Percentiles rank a stretch among this genome's conserved stretches.
These are phyloP conservation scores for Candida arabinofermentans DNA, from an alignment of 805 yeast species.

Conservation along the genomic window DNA sequence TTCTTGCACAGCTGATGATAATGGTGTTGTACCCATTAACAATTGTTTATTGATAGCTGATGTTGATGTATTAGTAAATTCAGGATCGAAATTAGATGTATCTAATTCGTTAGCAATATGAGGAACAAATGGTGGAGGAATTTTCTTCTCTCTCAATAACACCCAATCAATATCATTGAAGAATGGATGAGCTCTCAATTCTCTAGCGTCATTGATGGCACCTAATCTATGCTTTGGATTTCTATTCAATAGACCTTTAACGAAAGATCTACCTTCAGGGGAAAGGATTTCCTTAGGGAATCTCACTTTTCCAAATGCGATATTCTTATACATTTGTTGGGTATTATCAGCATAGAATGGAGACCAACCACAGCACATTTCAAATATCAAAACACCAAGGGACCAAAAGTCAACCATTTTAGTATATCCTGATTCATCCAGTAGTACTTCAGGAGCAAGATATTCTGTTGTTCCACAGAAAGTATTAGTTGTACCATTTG, in stretches of 20 bases:
- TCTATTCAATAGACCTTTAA: slow-evolving; percentile 89
- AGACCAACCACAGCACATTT: slow-evolving; percentile 99
- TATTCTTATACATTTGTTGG: slow-evolving; percentile 98
- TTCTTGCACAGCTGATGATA: slow-evolving; percentile 93
- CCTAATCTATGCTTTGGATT: slow-evolving; percentile 96
- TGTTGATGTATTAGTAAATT: slow-evolving; percentile 89
- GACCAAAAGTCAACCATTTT: slow-evolving; percentile 99
- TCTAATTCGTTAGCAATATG: slow-evolving; percentile 88
- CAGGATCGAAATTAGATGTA: slow-evolving; percentile 96
- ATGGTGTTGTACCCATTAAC: slow-evolving; percentile 70
- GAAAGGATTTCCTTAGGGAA: slow-evolving; percentile 95
- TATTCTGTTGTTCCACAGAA: slow-evolving; percentile 99
- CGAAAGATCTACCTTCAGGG: slow-evolving; percentile 91
- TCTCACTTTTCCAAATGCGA: slow-evolving; percentile 96
- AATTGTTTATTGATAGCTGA: slow-evolving; percentile 69
- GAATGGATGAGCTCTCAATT: slow-evolving; percentile 87
- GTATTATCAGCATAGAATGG: slow-evolving; percentile 98
- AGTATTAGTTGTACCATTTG: slow-evolving; percentile 89
- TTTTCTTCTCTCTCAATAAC: slow-evolving; percentile 65
- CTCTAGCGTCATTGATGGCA: slow-evolving; percentile 86
- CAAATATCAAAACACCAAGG: slow-evolving; percentile 91
- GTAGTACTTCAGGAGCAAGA: slow-evolving; percentile 91
- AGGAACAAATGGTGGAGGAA: slow-evolving; percentile 97
- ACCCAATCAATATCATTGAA: slow-evolving; percentile 92
- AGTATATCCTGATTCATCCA: slow-evolving; percentile 95